Evolutionary conservation across 2,329 filamentous ascomycete genomes (phyloP).

Genomic region (Ophiostoma piceae): DNA sequence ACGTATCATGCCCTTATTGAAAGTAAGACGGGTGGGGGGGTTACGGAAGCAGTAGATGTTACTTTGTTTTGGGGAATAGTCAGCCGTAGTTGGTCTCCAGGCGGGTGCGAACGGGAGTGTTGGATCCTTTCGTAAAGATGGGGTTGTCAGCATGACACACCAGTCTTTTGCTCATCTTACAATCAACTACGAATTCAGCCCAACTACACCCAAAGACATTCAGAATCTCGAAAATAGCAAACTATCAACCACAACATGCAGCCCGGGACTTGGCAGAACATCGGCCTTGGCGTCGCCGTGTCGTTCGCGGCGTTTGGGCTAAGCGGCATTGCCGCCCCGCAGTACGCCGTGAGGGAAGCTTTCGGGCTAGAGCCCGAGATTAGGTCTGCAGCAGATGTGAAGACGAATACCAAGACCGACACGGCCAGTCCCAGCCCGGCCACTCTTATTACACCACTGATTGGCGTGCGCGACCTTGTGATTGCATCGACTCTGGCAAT

Average conservation of each 20-base stretch:
- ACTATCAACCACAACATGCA: background rate
- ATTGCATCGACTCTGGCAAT: constrained; percentile 26
- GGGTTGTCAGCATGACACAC: background rate
- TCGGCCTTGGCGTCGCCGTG: constrained; percentile 22
- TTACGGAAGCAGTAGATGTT: background rate
- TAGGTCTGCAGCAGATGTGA: background rate
- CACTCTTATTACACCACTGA: constrained; percentile 24
- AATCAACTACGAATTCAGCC: background rate
- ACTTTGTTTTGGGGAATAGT: background rate
- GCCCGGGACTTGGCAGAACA: constrained; percentile 19
- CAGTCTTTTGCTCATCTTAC: background rate
- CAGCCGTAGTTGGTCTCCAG: background rate
- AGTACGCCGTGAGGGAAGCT: constrained; percentile 9
- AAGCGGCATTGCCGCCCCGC: constrained; percentile 19
- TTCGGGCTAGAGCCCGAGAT: constrained; percentile 14
- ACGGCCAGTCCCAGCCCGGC: constrained; percentile 6
- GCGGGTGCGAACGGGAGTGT: background rate
- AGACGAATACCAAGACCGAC: background rate
- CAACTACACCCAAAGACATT: background rate
- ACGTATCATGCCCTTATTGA: background rate
- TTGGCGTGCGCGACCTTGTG: constrained; percentile 27
- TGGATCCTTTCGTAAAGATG: background rate
- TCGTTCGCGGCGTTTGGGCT: constrained; percentile 20
- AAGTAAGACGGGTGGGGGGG: background rate
- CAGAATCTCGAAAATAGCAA: background rate